These are phyloP conservation scores for Candida frijolesensis DNA, from an alignment of 1,139 yeast genomes.

Conservation along the genomic window DNA sequence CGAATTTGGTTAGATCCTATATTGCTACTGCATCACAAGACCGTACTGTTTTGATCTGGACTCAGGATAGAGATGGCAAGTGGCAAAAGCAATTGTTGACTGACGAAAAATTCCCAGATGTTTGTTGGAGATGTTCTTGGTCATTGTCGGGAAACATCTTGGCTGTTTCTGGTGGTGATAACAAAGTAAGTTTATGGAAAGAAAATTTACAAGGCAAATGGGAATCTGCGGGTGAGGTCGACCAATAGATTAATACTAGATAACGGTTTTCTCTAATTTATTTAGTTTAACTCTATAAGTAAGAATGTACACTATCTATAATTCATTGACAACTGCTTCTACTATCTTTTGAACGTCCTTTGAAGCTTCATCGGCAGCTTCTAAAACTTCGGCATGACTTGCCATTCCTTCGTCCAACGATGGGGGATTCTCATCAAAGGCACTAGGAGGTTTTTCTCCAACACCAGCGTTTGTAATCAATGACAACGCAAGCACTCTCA, in stretches of 20 bases:
- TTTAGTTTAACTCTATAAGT: neutral
- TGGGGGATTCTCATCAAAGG: constrained; percentile 53
- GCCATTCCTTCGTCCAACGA: constrained; percentile 79
- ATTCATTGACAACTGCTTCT: constrained; percentile 59
- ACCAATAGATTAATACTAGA: constrained; percentile 46
- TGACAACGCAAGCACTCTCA: constrained; percentile 81
- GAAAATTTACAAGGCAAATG: constrained; percentile 92
- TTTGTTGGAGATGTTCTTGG: constrained; percentile 99
- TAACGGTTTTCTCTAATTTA: neutral
- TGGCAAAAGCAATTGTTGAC: constrained; percentile 84
- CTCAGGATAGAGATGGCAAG: constrained; percentile 62
- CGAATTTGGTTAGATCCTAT: constrained; percentile 80
- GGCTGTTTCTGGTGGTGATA: constrained; percentile 96
- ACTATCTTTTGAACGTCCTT: constrained; percentile 73
- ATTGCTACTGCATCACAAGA: constrained; percentile 99
- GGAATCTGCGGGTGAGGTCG: constrained; percentile 96
- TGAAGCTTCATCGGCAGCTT: constrained; percentile 79
- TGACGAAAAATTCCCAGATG: constrained; percentile 88
- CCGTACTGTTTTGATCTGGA: constrained; percentile 92
- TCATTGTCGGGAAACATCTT: constrained; percentile 92
- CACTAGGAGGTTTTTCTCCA: constrained; percentile 74
- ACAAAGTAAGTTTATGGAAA: constrained; percentile 94
- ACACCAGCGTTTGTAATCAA: constrained; percentile 86
- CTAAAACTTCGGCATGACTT: constrained; percentile 84
- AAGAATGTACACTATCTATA: constrained; percentile 20